Conservation (phyloP, 306 rosid species). For the Vigna reflexopilosa region DNA sequence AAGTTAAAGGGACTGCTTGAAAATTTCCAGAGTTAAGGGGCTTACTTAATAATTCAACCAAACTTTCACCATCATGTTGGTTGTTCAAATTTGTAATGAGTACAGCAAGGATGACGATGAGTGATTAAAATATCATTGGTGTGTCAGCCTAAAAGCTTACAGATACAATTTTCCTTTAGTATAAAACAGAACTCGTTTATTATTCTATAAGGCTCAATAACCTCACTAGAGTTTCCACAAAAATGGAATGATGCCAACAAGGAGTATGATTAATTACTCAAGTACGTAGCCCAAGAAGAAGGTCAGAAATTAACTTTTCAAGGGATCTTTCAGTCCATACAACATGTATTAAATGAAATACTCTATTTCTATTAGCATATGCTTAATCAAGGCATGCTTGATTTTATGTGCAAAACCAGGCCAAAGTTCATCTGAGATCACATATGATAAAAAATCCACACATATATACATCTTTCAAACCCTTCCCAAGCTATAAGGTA, state of each 20-base stretch:
- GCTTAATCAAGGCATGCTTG: constrained; percentile 11
- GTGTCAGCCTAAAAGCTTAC: not conserved
- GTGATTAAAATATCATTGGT: constrained; percentile 14
- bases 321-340: constrained; percentile 16
- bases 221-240: not conserved
- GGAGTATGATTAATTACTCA: not conserved
- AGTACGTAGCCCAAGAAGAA: not conserved
- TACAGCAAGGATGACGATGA: not conserved
- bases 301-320: constrained; percentile 13
- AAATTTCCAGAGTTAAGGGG: too few relatives aligned
- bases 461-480: constrained; percentile 25
- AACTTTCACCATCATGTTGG: constrained; percentile 7
- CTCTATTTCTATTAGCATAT: constrained; percentile 13
- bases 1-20: not conserved
- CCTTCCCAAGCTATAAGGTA: constrained; percentile 7
- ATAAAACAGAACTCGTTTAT: not conserved
- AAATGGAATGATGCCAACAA: not conserved
- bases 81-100: constrained; percentile 33
- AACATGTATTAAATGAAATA: constrained; percentile 11
- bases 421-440: constrained; percentile 20
- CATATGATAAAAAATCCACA: constrained; percentile 29
- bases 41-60: not conserved
- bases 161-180: not conserved
- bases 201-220: not conserved
- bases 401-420: constrained; percentile 5